Evolutionary conservation across 768 basidiomycete species (phyloP).

Genomic region (Symmetrospora coprosmae): DNA sequence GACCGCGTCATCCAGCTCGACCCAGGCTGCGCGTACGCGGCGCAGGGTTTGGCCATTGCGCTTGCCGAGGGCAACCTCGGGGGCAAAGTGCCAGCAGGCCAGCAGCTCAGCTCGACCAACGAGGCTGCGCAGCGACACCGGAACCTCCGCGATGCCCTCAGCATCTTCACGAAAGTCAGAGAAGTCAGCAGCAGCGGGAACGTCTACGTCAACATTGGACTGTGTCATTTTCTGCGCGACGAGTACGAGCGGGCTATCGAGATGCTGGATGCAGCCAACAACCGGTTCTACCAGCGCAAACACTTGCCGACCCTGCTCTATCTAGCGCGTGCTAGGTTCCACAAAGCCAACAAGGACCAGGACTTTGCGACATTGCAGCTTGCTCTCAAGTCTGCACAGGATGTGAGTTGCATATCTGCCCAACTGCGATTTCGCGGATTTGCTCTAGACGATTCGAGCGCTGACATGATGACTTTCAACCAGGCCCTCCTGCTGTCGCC

Average conservation of each 20-base stretch:
- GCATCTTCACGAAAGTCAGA: constrained; percentile 76
- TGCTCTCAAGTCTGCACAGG: constrained; percentile 70
- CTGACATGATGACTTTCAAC: neutral
- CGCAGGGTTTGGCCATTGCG: constrained; percentile 85
- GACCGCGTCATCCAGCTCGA: constrained; percentile 78
- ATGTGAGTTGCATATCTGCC: constrained; percentile 27
- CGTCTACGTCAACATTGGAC: constrained; percentile 90
- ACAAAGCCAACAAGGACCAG: constrained; percentile 80
- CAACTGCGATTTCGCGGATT: too few species aligned
- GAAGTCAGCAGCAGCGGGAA: constrained; percentile 62
- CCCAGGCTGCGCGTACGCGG: constrained; percentile 75
- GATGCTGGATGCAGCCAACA: constrained; percentile 85
- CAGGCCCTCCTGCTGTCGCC: constrained; percentile 77
- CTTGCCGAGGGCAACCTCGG: constrained; percentile 78
- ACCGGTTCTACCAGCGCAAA: constrained; percentile 57
- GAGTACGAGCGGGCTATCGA: constrained; percentile 94
- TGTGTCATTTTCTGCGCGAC: constrained; percentile 80
- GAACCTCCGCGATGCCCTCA: constrained; percentile 73
- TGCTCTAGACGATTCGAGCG: too few species aligned
- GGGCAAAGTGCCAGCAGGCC: constrained; percentile 1
- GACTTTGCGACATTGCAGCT: constrained; percentile 65
- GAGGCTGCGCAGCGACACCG: constrained; percentile 51
- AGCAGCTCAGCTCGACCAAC: constrained; percentile 40
- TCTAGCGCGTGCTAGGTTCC: constrained; percentile 82
- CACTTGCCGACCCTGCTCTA: constrained; percentile 66